Evolutionary conservation across 73 alveolate genomes (phyloP), one percentile per base, ranked within the genome.

Genomic region (Paramecium sonneborni): DNA sequence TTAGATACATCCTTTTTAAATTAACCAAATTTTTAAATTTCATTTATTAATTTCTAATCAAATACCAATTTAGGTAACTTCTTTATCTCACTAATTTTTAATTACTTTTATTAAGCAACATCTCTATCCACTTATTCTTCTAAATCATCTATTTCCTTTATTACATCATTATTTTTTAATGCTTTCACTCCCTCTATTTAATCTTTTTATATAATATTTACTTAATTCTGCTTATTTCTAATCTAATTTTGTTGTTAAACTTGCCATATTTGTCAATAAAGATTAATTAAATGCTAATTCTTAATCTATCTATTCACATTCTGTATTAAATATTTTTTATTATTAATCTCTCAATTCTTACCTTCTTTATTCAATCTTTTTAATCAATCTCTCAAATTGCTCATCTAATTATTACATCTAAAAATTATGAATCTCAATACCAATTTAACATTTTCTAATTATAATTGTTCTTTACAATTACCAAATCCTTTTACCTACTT

Each of bases 81-180:
- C 43, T 55, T 67, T 18, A 34, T 55, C n/a, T 70, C 39, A 85
- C 37, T 34, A 18, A 39, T 46, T 30, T 57, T 44, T 24, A 86
- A 24, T 32, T 52, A 35, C 14, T 46, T 38, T 28, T 52, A 46
- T 52, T 85, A 58, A 14, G 57, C 70, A 5, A 85, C 43, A 35
- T 85, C 94, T 24, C 38, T 87, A 46, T 92, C 95, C 6, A 30
- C 67, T 55, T 74, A 44, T 14, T 79, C 93, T n/a, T 52, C 85
- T 82, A 92, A 37, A 56, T 52, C 91, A 76, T 56, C 57, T 9
- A 70, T 46, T 34, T 20, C 52, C 15, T 58, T 30, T 21, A 38
- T 76, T 1, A 38, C 21, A 26, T 30, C 57, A 38, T 76, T 90
- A n/a, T 46, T 55, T 88, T 76, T 90, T 5, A 37, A 21, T 1